phyloP scores from a whole-genome alignment of 1,284 basidiomycete genomes.

The Cystobasidium slooffiae region DNA sequence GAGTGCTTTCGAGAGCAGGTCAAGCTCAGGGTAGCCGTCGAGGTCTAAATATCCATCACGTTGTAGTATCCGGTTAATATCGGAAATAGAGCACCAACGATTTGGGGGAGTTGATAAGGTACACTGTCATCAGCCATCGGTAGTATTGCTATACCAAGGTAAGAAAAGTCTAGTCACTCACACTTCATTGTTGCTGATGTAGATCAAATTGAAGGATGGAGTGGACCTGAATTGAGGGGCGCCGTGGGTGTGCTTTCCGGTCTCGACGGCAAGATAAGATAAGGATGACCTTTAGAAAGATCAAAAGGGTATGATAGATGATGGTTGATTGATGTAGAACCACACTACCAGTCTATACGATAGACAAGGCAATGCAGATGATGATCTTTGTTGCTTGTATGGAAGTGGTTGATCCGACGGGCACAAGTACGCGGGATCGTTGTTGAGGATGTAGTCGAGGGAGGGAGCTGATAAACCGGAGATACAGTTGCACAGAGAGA shows the following conservation, averaged over 20 bases:
- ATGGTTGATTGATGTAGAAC: too few species aligned
- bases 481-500: not conserved
- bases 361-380: conserved; percentile 26
- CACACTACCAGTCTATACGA: conserved; percentile 30
- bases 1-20: conserved; percentile 54
- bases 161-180: conserved; percentile 2
- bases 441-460: not conserved
- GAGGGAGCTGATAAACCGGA: not conserved
- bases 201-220: not conserved
- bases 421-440: conserved; percentile 42
- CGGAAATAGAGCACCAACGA: too few species aligned
- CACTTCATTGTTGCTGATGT: conserved; percentile 27
- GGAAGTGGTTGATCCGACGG: conserved; percentile 24
- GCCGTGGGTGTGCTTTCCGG: too few species aligned
- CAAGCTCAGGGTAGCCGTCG: conserved; percentile 55
- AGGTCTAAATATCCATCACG: conserved; percentile 42
- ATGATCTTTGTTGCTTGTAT: not conserved
- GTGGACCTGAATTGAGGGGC: too few species aligned
- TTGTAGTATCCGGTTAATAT: too few species aligned
- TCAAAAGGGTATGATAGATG: too few species aligned
- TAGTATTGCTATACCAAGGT: not conserved
- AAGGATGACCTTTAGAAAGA: too few species aligned
- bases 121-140: too few species aligned
- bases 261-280: too few species aligned
- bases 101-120: too few species aligned